phyloP scores from a whole-genome alignment of 106 monocot genomes.

The Vanilla planifolia region DNA sequence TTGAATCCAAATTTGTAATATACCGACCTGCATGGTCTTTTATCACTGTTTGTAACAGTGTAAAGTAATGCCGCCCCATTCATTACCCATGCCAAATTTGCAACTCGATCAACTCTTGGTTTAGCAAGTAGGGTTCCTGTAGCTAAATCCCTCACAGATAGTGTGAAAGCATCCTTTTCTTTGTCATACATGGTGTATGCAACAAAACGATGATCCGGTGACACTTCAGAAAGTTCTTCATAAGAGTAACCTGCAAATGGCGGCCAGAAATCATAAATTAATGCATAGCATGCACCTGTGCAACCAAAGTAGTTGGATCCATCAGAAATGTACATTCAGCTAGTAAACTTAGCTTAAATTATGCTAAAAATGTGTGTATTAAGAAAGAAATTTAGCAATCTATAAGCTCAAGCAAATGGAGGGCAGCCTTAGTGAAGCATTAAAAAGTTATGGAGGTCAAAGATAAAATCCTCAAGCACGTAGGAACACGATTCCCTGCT shows the following conservation, averaged over 20 bases:
- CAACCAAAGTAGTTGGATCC: not conserved
- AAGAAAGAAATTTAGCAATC: not conserved
- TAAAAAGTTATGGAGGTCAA: too few relatives aligned
- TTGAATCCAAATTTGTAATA: not conserved
- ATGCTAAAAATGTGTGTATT: not conserved
- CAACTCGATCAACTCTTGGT: constrained; percentile 67
- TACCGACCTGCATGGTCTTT: constrained; percentile 71
- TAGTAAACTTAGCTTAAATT: not conserved
- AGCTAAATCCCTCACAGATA: constrained; percentile 74
- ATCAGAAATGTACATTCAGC: too few relatives aligned
- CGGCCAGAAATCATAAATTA: not conserved
- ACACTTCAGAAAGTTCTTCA: constrained; percentile 92
- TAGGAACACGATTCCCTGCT: too few relatives aligned
- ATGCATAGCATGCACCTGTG: not conserved
- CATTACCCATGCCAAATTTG: constrained; percentile 81
- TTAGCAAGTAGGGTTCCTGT: constrained; percentile 49
- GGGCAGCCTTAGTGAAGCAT: too few relatives aligned
- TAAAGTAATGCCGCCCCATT: constrained; percentile 80
- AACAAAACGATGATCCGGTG: constrained; percentile 85
- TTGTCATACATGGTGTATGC: constrained; percentile 98
- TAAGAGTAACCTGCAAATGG: constrained; percentile 60
- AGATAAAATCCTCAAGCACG: too few relatives aligned
- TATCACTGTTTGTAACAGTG: constrained; percentile 64
- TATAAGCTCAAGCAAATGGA: too few relatives aligned
- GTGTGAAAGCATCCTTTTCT: constrained; percentile 71